Conservation (phyloP, 2,329 filamentous ascomycete genomes). For the Fusarium illudens region DNA sequence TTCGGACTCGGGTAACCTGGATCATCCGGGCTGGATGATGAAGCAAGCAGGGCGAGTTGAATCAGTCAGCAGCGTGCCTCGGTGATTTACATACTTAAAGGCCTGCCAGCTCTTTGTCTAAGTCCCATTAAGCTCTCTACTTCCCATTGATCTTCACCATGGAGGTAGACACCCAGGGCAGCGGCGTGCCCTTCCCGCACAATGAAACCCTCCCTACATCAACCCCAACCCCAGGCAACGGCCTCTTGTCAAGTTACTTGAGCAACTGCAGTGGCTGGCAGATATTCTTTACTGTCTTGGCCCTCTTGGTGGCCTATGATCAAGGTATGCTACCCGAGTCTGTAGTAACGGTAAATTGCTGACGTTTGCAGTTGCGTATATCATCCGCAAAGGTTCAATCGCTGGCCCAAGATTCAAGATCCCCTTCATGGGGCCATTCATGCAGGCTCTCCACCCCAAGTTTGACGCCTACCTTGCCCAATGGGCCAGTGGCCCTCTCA, state of each 20-base stretch:
- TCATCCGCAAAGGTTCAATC: constrained; percentile 68
- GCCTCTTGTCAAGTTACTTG: constrained; percentile 19
- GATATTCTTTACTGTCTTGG: constrained; percentile 43
- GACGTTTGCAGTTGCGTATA: constrained; percentile 62
- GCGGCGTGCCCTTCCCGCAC: neutral
- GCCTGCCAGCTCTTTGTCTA: neutral
- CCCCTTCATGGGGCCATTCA: constrained; percentile 77
- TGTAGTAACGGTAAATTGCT: neutral
- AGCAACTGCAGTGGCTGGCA: constrained; percentile 13
- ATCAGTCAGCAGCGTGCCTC: neutral
- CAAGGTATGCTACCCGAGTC: constrained; percentile 44
- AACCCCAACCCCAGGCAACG: neutral
- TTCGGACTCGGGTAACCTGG: no score
- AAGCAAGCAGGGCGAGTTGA: neutral
- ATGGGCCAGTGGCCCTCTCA: constrained; percentile 80
- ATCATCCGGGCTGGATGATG: neutral
- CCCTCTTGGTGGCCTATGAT: constrained; percentile 50
- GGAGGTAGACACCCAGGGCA: neutral
- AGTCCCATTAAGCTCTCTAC: neutral
- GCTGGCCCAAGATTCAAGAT: constrained; percentile 71
- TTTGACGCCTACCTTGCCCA: constrained; percentile 78
- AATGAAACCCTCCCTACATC: constrained; percentile 8
- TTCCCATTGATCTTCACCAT: neutral
- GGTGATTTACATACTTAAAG: neutral
- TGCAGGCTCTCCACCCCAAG: constrained; percentile 77